These are phyloP conservation scores for Neurospora africana DNA, from an alignment of 495 filamentous ascomycete species.

Conservation along the genomic window DNA sequence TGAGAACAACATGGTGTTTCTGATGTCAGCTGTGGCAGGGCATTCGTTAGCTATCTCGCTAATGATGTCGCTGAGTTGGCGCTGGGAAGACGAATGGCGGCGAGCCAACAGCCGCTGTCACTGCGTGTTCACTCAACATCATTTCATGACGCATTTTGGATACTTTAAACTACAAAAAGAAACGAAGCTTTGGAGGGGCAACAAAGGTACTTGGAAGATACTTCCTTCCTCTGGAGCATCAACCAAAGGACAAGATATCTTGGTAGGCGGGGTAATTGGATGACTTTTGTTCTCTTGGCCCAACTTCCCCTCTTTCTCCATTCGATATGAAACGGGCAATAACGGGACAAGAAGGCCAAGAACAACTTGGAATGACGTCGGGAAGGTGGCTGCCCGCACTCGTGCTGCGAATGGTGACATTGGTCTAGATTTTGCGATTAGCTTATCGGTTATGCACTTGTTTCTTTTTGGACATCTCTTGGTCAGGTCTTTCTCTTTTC, in stretches of 20 bases:
- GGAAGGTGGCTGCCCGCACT: not conserved
- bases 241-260: not conserved
- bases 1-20: not conserved
- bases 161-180: not conserved
- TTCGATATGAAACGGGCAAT: not conserved
- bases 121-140: not conserved
- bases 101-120: not conserved
- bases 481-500: not conserved
- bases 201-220: not conserved
- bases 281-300: not conserved
- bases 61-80: not conserved
- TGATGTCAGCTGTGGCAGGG: not conserved
- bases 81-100: not conserved
- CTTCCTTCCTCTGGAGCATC: not conserved
- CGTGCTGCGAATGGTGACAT: not conserved
- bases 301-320: not conserved
- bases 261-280: not conserved
- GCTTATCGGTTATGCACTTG: not conserved
- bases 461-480: not conserved
- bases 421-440: not conserved
- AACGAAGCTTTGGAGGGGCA: too few relatives aligned
- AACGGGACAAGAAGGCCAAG: not conserved
- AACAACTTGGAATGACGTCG: not conserved
- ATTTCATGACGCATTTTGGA: not conserved
- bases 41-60: not conserved